These are phyloP conservation scores for Solanum hybrid DNA, from an alignment of 305 asterid species.

Conservation along the genomic window DNA sequence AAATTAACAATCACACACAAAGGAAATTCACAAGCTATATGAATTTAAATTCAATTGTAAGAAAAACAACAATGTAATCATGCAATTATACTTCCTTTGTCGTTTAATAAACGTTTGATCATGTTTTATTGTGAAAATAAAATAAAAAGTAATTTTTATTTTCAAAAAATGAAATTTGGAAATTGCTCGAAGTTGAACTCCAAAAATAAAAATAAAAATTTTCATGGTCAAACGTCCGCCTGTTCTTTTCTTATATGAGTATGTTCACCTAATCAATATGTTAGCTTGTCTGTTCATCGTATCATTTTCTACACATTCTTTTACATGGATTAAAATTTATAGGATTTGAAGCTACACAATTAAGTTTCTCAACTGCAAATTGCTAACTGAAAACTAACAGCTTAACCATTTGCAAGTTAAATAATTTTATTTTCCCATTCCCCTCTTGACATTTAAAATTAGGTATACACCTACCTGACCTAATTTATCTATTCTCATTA, in stretches of 20 bases:
- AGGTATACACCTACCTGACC: conserved; percentile 13
- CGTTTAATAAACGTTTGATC: not conserved
- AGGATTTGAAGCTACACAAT: conserved; percentile 5
- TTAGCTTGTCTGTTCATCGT: not conserved
- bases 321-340: not conserved
- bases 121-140: not conserved
- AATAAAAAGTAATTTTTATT: too few species aligned
- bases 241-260: not conserved
- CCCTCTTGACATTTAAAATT: not conserved
- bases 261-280: not conserved
- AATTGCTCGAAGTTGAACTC: not conserved
- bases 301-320: not conserved
- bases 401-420: conserved; percentile 10
- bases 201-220: not conserved
- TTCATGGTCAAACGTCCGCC: not conserved
- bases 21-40: not conserved
- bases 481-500: conserved; percentile 2
- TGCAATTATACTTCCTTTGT: not conserved
- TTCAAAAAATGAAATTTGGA: not conserved
- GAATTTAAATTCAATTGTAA: not conserved
- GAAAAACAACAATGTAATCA: not conserved
- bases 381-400: conserved; percentile 14
- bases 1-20: not conserved
- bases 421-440: not conserved
- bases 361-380: conserved; percentile 18